These are phyloP conservation scores for Alternaria sp. DNA, from an alignment of 2,329 filamentous ascomycete genomes.

Conservation along the genomic window DNA sequence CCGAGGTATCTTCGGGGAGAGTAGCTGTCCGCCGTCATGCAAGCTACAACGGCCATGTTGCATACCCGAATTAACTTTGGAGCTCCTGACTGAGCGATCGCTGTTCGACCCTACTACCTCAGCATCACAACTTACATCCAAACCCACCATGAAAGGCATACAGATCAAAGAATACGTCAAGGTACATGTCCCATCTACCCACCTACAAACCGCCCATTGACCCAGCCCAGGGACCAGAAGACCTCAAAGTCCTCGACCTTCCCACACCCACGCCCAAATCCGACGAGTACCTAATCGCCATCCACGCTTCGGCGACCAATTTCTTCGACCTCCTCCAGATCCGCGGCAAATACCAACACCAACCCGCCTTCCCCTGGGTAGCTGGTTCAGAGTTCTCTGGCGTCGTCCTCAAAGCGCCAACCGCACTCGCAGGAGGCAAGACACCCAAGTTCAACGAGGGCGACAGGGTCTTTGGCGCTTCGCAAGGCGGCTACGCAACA, in stretches of 20 bases:
- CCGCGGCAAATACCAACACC: constrained; percentile 92
- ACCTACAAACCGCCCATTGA: constrained; percentile 6
- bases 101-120: no score
- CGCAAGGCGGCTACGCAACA: constrained; percentile 86
- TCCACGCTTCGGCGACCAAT: constrained; percentile 88
- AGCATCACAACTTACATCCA: neutral
- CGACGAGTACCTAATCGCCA: constrained; percentile 83
- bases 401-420: constrained; percentile 72
- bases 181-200: constrained; percentile 54
- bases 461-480: constrained; percentile 84
- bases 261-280: constrained; percentile 75
- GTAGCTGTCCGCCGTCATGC: constrained; percentile 2
- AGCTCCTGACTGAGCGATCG: neutral
- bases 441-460: constrained; percentile 74
- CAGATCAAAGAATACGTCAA: constrained; percentile 78
- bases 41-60: constrained; percentile 7
- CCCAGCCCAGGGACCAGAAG: constrained; percentile 70
- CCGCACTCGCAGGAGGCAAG: constrained; percentile 52
- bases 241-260: constrained; percentile 77
- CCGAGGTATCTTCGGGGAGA: constrained; percentile 21
- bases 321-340: constrained; percentile 98
- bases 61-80: neutral
- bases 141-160: constrained; percentile 72
- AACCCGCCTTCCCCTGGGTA: constrained; percentile 88
- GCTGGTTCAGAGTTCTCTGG: constrained; percentile 89